Evolutionary conservation across 345 rosid genomes (phyloP).

Genomic region (Acer yangbiense): DNA sequence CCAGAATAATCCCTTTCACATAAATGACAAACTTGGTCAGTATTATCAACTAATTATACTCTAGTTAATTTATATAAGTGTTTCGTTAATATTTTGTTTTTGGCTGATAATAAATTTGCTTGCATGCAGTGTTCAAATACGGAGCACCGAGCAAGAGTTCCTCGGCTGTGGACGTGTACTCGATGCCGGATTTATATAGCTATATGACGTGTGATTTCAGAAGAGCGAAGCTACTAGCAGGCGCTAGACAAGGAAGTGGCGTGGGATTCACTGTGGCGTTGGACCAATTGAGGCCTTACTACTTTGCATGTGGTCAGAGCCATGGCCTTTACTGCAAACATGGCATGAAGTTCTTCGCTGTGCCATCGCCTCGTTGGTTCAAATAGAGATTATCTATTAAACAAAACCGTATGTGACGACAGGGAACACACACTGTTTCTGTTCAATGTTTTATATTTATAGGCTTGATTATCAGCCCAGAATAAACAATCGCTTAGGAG

Average conservation of each 20-base stretch:
- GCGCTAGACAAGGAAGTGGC: conserved; percentile 17
- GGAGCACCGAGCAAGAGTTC: conserved; percentile 19
- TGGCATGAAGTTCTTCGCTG: conserved; percentile 30
- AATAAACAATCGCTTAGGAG: neutral
- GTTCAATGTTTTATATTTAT: neutral
- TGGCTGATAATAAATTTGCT: neutral
- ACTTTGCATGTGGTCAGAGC: conserved; percentile 25
- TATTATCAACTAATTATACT: neutral
- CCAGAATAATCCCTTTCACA: too few species aligned
- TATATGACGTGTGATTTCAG: conserved; percentile 32
- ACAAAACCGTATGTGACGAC: neutral
- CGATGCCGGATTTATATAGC: conserved; percentile 26
- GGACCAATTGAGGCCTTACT: conserved; percentile 25
- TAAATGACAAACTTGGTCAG: neutral
- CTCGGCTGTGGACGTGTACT: conserved; percentile 21
- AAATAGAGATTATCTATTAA: neutral
- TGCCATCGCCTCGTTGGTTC: conserved; percentile 21
- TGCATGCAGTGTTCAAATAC: conserved; percentile 31
- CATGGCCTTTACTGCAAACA: conserved; percentile 3
- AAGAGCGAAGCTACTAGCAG: conserved; percentile 24
- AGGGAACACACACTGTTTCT: neutral
- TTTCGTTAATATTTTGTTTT: neutral
- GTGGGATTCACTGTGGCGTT: conserved; percentile 26
- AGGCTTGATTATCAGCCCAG: neutral
- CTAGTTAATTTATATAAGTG: too few species aligned